A percentile compares a stretch with the other conserved stretches of the same genome.
phyloP scores from a whole-genome alignment of 805 yeast species.

The Lachancea lanzarotensis region DNA sequence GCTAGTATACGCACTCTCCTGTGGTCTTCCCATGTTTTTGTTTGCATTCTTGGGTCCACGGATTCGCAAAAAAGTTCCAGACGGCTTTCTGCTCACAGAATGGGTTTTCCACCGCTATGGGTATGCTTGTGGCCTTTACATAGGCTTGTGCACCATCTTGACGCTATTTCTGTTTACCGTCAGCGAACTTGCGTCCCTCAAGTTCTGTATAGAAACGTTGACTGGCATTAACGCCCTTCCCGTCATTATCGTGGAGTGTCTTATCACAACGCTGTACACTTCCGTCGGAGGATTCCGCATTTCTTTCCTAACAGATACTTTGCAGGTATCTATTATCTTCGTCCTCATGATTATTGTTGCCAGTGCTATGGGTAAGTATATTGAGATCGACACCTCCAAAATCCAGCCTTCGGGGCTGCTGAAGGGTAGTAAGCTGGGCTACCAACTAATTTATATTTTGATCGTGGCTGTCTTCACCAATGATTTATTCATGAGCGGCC shows the following conservation, averaged over 20 bases:
- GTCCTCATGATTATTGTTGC: constrained; percentile 62
- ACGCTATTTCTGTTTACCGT: constrained; percentile 84
- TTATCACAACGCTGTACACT: constrained; percentile 81
- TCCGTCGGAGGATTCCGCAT: constrained; percentile 84
- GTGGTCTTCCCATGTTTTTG: constrained; percentile 78
- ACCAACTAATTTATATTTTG: constrained; percentile 83
- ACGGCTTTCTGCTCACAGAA: constrained; percentile 86
- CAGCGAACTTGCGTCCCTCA: constrained; percentile 76
- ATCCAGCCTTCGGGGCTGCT: constrained; percentile 62
- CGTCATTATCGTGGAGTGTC: constrained; percentile 77
- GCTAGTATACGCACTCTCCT: constrained; percentile 68
- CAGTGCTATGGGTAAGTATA: constrained; percentile 70
- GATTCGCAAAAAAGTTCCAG: constrained; percentile 71
- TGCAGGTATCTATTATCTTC: constrained; percentile 73
- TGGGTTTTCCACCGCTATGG: constrained; percentile 91
- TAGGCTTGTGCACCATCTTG: constrained; percentile 74
- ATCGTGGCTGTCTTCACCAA: constrained; percentile 84
- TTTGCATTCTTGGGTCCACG: constrained; percentile 80
- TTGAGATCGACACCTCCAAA: constrained; percentile 50
- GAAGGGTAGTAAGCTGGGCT: constrained; percentile 65
- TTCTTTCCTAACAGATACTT: constrained; percentile 78
- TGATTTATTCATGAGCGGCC: constrained; percentile 84
- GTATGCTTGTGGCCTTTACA: constrained; percentile 57
- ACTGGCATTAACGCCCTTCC: constrained; percentile 77
- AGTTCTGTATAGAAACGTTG: constrained; percentile 66